A percentile compares a stretch with the other conserved stretches of the same genome.
Evolutionary conservation across 106 monocot species (phyloP).

Genomic region (Phalaenopsis equestris): DNA sequence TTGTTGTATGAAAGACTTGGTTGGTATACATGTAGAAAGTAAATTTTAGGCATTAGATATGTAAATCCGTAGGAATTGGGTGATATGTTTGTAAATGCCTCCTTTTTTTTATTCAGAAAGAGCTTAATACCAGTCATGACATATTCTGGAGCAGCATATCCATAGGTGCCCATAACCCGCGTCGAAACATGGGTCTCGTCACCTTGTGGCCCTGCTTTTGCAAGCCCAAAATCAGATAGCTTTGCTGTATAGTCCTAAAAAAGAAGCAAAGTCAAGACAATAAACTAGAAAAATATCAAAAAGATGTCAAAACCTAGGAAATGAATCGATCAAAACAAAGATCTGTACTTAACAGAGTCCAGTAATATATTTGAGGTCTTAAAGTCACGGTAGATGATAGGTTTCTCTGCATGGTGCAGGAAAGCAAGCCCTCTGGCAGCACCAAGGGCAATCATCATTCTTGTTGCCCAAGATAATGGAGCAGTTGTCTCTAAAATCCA

Average conservation of each 20-base stretch:
- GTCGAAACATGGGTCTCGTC: slow-evolving; percentile 94
- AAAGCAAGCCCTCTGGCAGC: slow-evolving; percentile 91
- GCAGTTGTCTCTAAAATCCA: slow-evolving; percentile 57
- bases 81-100: no score
- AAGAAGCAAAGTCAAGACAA: background rate
- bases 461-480: slow-evolving; percentile 73
- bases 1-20: no score
- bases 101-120: background rate
- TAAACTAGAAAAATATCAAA: background rate
- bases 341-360: slow-evolving; percentile 62
- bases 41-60: no score
- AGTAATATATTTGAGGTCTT: slow-evolving; percentile 94
- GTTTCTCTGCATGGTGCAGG: slow-evolving; percentile 85
- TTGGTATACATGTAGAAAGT: no score
- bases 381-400: slow-evolving; percentile 90
- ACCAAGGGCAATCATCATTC: slow-evolving; percentile 93
- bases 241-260: slow-evolving; percentile 78
- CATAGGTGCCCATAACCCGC: slow-evolving; percentile 92
- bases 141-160: slow-evolving; percentile 95
- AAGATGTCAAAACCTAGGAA: background rate
- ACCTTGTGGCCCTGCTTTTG: slow-evolving; percentile 86
- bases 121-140: slow-evolving; percentile 77
- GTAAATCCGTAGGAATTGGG: no score
- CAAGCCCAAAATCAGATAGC: slow-evolving; percentile 92
- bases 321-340: background rate